phyloP scores from a whole-genome alignment of 192 early-diverging fungal species.

The Allomyces javanicus region DNA sequence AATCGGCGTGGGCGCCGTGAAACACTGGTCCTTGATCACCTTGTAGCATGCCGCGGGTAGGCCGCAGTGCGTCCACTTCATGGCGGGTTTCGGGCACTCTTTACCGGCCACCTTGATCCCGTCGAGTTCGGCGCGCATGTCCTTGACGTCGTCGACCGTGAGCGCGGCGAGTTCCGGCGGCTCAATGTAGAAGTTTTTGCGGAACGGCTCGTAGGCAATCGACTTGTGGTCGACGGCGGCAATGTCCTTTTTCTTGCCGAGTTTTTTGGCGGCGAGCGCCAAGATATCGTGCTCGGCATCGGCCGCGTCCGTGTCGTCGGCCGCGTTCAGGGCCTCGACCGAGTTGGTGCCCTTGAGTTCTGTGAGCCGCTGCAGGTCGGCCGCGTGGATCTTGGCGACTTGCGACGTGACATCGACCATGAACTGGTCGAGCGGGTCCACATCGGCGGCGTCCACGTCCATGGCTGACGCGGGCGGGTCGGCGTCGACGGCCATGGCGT shows the following conservation, averaged over 20 bases:
- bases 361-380: conserved; percentile 22
- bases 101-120: conserved; percentile 80
- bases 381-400: conserved; percentile 43
- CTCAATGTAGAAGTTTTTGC: conserved; percentile 88
- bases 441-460: conserved; percentile 23
- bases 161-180: conserved; percentile 70
- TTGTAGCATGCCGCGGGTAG: conserved; percentile 59
- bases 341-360: conserved; percentile 8
- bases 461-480: conserved; percentile 4
- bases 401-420: conserved; percentile 69
- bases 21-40: conserved; percentile 63
- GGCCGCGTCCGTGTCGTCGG: conserved; percentile 6
- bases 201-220: conserved; percentile 68
- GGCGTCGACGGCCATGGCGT: neutral
- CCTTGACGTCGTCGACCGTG: conserved; percentile 65
- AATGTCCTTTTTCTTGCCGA: conserved; percentile 78
- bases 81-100: conserved; percentile 78
- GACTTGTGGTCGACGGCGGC: conserved; percentile 65
- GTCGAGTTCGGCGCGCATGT: conserved; percentile 62
- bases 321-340: conserved; percentile 16
- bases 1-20: conserved; percentile 69
- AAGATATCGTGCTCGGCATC: conserved; percentile 19
- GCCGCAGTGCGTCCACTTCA: conserved; percentile 89
- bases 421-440: conserved; percentile 61
- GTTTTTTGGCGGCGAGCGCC: conserved; percentile 49